Conservation (phyloP, 148 eudicot species). For the Polygonum aviculare region DNA sequence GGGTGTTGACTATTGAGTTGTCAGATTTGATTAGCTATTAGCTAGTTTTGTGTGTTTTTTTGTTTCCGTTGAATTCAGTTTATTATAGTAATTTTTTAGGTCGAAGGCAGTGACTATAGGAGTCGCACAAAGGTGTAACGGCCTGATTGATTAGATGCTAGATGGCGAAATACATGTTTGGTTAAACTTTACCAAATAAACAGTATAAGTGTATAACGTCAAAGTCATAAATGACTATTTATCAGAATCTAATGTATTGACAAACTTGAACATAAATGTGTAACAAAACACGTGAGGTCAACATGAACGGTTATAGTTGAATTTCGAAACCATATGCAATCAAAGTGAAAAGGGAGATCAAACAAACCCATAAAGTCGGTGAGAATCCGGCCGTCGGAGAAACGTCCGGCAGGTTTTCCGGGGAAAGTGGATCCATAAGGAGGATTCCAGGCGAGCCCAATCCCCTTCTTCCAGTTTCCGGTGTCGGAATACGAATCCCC, state of each 20-base stretch:
- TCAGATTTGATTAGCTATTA: too few relatives aligned
- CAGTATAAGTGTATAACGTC: neutral
- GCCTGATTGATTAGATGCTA: too few relatives aligned
- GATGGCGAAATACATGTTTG: too few relatives aligned
- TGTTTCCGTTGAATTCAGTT: too few relatives aligned
- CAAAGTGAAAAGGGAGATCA: neutral
- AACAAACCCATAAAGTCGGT: conserved; percentile 59
- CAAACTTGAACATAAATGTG: neutral
- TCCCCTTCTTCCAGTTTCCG: conserved; percentile 41
- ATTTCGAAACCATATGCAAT: neutral
- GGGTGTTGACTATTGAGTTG: too few relatives aligned
- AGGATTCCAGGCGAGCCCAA: conserved; percentile 38
- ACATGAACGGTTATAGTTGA: neutral
- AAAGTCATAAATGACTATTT: neutral
- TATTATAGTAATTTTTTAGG: too few relatives aligned
- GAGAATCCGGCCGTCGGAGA: conserved; percentile 74
- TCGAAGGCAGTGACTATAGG: too few relatives aligned
- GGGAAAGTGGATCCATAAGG: conserved; percentile 82
- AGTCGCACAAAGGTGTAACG: too few relatives aligned
- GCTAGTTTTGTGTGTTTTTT: too few relatives aligned
- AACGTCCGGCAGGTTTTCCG: conserved; percentile 72
- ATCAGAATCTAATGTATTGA: neutral
- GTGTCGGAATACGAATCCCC: conserved; percentile 92
- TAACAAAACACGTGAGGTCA: neutral
- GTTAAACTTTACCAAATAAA: too few relatives aligned